These are phyloP conservation scores for Pseudotsuga menziesii DNA, from an alignment of 75 land plant species.

Conservation along the genomic window DNA sequence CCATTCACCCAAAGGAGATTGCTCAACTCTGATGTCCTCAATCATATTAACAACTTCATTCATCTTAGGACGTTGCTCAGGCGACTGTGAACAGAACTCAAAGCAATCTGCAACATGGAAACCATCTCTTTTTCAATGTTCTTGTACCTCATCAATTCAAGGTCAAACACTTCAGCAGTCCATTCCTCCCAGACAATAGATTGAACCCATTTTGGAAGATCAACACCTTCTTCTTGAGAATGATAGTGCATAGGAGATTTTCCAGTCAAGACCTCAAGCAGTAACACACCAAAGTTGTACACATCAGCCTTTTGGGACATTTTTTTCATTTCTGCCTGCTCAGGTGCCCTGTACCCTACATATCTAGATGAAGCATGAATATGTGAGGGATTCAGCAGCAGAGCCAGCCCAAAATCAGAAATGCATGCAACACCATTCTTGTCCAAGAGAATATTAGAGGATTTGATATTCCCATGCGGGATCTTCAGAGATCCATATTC, in stretches of 20 bases:
- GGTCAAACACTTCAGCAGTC: constrained; percentile 93
- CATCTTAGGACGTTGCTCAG: constrained; percentile 61
- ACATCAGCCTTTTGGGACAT: constrained; percentile 73
- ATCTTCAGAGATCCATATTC: constrained; percentile 47
- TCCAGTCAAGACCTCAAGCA: constrained; percentile 84
- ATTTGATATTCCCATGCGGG: constrained; percentile 85
- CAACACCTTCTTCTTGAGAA: constrained; percentile 27
- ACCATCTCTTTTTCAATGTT: constrained; percentile 90
- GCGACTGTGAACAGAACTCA: constrained; percentile 48
- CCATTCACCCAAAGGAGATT: constrained; percentile 44
- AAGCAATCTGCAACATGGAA: constrained; percentile 72
- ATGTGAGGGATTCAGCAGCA: constrained; percentile 55
- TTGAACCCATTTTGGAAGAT: constrained; percentile 86
- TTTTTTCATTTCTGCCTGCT: constrained; percentile 47
- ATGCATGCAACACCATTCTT: constrained; percentile 67
- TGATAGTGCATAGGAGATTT: constrained; percentile 51
- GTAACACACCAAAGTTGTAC: constrained; percentile 74
- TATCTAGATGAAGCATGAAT: constrained; percentile 42
- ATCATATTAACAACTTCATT: constrained; percentile 65
- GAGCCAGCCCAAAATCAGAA: constrained; percentile 70
- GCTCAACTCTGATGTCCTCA: constrained; percentile 58
- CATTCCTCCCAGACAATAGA: constrained; percentile 77
- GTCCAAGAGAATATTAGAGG: constrained; percentile 79
- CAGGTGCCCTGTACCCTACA: constrained; percentile 87
- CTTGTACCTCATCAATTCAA: constrained; percentile 62